A percentile compares a stretch with the other conserved stretches of the same genome.
These are phyloP conservation scores for Turritis glabra DNA, from an alignment of 345 rosid species.

Conservation along the genomic window DNA sequence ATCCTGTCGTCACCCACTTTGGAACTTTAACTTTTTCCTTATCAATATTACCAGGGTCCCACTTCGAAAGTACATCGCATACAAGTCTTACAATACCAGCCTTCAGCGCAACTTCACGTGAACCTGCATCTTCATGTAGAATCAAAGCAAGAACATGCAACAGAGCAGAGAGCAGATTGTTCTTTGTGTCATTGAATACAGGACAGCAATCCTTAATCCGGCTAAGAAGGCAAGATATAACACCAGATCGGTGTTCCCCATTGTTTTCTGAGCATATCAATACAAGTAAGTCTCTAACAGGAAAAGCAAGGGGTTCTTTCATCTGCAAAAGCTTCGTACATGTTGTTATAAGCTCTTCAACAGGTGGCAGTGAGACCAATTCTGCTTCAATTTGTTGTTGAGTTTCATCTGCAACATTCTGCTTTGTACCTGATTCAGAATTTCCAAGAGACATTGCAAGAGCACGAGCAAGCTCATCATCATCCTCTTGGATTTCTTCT, in stretches of 20 bases:
- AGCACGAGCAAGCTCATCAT: slow-evolving; percentile 98
- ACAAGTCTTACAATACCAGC: slow-evolving; percentile 75
- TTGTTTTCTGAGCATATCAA: slow-evolving; percentile 84
- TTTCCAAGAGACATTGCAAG: slow-evolving; percentile 95
- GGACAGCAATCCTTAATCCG: slow-evolving; percentile 63
- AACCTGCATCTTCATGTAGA: slow-evolving; percentile 80
- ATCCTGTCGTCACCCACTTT: slow-evolving; percentile 94
- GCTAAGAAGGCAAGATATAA: slow-evolving; percentile 72
- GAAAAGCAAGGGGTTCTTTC: slow-evolving; percentile 88
- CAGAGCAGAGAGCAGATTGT: slow-evolving; percentile 58
- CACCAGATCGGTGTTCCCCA: slow-evolving; percentile 78
- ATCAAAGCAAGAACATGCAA: slow-evolving; percentile 91
- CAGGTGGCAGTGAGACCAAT: slow-evolving; percentile 77
- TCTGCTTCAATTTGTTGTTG: slow-evolving; percentile 69
- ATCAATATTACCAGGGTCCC: slow-evolving; percentile 63
- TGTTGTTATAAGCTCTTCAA: slow-evolving; percentile 84
- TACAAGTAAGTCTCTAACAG: slow-evolving; percentile 84
- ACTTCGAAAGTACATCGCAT: slow-evolving; percentile 65
- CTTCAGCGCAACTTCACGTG: slow-evolving; percentile 81
- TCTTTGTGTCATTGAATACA: slow-evolving; percentile 54
- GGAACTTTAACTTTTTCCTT: slow-evolving; percentile 61
- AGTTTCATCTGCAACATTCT: slow-evolving; percentile 51
- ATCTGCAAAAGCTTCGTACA: slow-evolving; percentile 85
- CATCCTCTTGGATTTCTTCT: slow-evolving; percentile 91
- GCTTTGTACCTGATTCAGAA: slow-evolving; percentile 79